Conservation (phyloP, 371 early-diverging fungal genomes). For the Apophysomyces ossiformis region DNA sequence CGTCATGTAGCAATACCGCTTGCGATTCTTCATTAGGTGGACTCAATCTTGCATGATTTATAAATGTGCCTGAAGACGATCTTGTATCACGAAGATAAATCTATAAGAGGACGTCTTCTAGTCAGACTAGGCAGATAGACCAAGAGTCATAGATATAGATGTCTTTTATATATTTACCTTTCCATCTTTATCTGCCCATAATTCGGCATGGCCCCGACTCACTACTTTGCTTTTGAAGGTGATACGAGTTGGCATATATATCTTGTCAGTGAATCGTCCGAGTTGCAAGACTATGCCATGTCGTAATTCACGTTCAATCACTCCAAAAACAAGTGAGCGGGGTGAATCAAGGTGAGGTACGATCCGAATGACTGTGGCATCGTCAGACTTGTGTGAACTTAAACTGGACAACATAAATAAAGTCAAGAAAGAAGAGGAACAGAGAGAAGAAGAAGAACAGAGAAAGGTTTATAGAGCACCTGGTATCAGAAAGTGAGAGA, state of each 20-base stretch:
- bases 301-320: slow-evolving; percentile 73
- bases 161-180: slow-evolving; percentile 9
- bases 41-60: slow-evolving; percentile 87
- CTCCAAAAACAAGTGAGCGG: slow-evolving; percentile 70
- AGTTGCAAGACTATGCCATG: slow-evolving; percentile 67
- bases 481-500: background rate
- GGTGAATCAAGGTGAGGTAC: slow-evolving; percentile 69
- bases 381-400: background rate
- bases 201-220: slow-evolving; percentile 28
- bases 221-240: slow-evolving; percentile 34
- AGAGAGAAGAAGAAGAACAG: slow-evolving; percentile 9
- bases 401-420: background rate
- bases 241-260: slow-evolving; percentile 60
- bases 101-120: slow-evolving; percentile 31
- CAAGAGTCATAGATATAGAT: no score
- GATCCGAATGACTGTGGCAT: slow-evolving; percentile 64
- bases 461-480: background rate
- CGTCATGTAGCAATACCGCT: slow-evolving; percentile 81
- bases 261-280: slow-evolving; percentile 76
- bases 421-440: background rate
- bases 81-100: slow-evolving; percentile 90
- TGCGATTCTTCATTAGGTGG: slow-evolving; percentile 82
- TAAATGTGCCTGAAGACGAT: slow-evolving; percentile 94
- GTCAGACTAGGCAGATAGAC: no score
- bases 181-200: slow-evolving; percentile 17